Percentiles rank a stretch among this genome's conserved stretches.
These are phyloP conservation scores for Vitis hybrid DNA, from an alignment of 177 flowering plant genomes.

Conservation along the genomic window DNA sequence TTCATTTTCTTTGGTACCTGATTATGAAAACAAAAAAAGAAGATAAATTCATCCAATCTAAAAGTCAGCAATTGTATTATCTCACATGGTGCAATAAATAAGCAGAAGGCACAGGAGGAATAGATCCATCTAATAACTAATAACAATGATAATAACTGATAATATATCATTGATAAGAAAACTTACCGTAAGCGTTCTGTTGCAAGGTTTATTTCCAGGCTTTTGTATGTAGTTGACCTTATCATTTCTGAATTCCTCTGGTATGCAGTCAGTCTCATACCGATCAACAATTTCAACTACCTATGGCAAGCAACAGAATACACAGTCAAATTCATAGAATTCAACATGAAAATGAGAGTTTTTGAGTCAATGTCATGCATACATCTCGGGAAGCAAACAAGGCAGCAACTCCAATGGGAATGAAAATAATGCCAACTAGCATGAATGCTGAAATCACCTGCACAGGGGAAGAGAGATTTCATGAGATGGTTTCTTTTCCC, in stretches of 20 bases:
- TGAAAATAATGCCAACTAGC: slow-evolving; percentile 63
- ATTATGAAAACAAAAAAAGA: not conserved
- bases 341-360: not conserved
- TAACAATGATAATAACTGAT: not conserved
- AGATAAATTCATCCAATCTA: not conserved
- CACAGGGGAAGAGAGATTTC: slow-evolving; percentile 5
- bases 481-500: not conserved
- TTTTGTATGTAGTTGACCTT: slow-evolving; percentile 52
- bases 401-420: slow-evolving; percentile 83
- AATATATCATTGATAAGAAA: not conserved
- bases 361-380: slow-evolving; percentile 22
- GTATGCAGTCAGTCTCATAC: slow-evolving; percentile 63
- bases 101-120: not conserved
- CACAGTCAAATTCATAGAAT: not conserved
- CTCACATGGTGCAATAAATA: not conserved
- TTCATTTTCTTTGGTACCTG: slow-evolving; percentile 71
- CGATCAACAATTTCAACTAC: slow-evolving; percentile 76
- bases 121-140: not conserved
- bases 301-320: slow-evolving; percentile 25
- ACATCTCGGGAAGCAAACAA: slow-evolving; percentile 82
- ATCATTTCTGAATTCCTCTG: slow-evolving; percentile 24
- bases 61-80: not conserved
- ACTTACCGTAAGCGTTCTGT: slow-evolving; percentile 48
- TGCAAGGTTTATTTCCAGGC: slow-evolving; percentile 44
- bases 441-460: slow-evolving; percentile 60